A percentile compares a stretch with the other conserved stretches of the same genome.
Conservation (phyloP, 129 eudicot genomes). For the Flaveria ramosissima region DNA sequence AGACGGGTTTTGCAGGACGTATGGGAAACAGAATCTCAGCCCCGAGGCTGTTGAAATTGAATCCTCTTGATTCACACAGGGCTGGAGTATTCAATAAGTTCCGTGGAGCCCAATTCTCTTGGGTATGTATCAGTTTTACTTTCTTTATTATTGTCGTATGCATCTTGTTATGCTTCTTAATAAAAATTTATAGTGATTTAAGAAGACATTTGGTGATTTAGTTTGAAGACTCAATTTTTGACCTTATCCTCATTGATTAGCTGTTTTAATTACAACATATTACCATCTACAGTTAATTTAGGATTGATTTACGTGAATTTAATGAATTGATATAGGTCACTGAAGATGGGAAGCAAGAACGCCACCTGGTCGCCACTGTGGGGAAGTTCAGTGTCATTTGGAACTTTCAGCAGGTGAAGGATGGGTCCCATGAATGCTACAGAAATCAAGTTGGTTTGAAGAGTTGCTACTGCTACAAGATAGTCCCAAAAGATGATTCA, state of each 20-base stretch:
- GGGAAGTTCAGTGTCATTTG: constrained; percentile 95
- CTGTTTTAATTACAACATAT: neutral
- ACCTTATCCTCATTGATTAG: neutral
- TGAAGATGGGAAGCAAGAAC: constrained; percentile 91
- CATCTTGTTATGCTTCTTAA: neutral
- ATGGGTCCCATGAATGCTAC: constrained; percentile 86
- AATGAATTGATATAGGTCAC: constrained; percentile 52
- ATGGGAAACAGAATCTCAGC: constrained; percentile 90
- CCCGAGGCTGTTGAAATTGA: constrained; percentile 85
- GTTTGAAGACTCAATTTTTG: neutral
- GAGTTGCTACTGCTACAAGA: constrained; percentile 96
- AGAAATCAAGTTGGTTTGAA: constrained; percentile 76
- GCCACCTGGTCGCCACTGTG: constrained; percentile 86
- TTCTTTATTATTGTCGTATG: constrained; percentile 13
- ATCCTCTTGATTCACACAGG: constrained; percentile 84
- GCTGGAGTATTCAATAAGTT: constrained; percentile 88
- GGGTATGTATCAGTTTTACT: constrained; percentile 58
- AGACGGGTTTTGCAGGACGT: constrained; percentile 90
- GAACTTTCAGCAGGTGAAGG: constrained; percentile 96
- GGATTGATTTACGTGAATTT: constrained; percentile 10
- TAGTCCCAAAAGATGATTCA: constrained; percentile 79
- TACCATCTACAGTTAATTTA: neutral
- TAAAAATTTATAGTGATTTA: constrained; percentile 14
- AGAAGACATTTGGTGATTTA: no score
- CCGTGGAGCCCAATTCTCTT: constrained; percentile 89